Evolutionary conservation across 257 asterid genomes (phyloP).

Genomic region (Solanum appendiculatum): DNA sequence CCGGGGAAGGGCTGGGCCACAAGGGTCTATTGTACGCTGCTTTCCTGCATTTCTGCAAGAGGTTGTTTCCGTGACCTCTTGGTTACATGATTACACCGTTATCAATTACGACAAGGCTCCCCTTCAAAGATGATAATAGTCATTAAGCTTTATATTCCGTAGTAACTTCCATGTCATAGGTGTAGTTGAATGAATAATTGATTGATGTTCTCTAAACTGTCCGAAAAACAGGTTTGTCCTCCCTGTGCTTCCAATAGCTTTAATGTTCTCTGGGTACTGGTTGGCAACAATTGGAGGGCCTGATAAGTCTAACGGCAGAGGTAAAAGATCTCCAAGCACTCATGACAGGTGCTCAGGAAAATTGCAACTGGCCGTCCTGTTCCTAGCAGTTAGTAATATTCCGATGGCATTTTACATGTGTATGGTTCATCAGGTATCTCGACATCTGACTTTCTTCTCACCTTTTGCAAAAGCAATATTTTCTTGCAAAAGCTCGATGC

Average conservation of each 20-base stretch:
- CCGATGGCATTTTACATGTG: slow-evolving; percentile 96
- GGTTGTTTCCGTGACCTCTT: background rate
- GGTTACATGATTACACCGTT: background rate
- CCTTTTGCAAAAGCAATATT: background rate
- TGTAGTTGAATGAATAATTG: background rate
- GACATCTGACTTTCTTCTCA: background rate
- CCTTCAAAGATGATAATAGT: background rate
- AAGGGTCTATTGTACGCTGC: background rate
- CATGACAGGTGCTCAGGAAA: slow-evolving; percentile 12
- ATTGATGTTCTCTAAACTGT: slow-evolving; percentile 37
- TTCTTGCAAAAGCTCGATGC: background rate
- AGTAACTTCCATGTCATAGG: background rate
- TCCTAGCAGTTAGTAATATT: slow-evolving; percentile 67
- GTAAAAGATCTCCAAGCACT: slow-evolving; percentile 17
- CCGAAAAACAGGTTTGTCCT: slow-evolving; percentile 77
- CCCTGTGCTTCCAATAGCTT: slow-evolving; percentile 89
- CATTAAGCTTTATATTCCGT: background rate
- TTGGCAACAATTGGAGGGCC: slow-evolving; percentile 38
- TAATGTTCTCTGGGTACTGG: slow-evolving; percentile 75
- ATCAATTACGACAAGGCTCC: background rate
- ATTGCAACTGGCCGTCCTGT: slow-evolving; percentile 33
- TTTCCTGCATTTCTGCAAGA: background rate
- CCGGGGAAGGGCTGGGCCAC: background rate
- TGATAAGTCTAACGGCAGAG: slow-evolving; percentile 14
- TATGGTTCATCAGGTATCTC: slow-evolving; percentile 82